Conservation (phyloP, 1,284 basidiomycete species). For the Mycosarcoma maydis region DNA sequence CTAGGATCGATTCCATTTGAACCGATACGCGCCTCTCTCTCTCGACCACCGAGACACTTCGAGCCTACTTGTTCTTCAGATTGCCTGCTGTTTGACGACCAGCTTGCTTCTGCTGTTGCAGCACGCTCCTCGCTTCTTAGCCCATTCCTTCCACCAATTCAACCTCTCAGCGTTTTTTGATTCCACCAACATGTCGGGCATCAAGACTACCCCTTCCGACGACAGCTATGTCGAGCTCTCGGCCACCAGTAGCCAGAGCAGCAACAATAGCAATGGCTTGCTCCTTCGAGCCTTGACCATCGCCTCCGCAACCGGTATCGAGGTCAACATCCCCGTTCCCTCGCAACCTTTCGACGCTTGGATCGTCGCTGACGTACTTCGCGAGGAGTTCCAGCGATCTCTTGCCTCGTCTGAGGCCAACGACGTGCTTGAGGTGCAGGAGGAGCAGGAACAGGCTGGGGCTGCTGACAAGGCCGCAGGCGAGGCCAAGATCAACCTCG, state of each 20-base stretch:
- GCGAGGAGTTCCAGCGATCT: constrained; percentile 57
- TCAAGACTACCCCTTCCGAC: constrained; percentile 45
- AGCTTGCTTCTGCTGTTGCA: constrained; percentile 31
- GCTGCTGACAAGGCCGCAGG: constrained; percentile 33
- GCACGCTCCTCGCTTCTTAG: not conserved
- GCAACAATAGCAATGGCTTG: constrained; percentile 37
- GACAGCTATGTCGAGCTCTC: constrained; percentile 49
- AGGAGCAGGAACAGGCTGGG: constrained; percentile 56
- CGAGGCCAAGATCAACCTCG: constrained; percentile 54
- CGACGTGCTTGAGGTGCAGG: constrained; percentile 46
- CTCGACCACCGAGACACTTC: constrained; percentile 8
- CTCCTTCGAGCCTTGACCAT: constrained; percentile 41
- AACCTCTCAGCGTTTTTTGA: no score
- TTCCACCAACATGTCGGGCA: constrained; percentile 22
- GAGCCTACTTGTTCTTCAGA: constrained; percentile 12
- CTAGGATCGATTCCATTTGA: not conserved
- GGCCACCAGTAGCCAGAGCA: constrained; percentile 42
- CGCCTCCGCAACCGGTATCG: constrained; percentile 29
- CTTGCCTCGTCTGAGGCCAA: constrained; percentile 52
- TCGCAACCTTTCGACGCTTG: constrained; percentile 58
- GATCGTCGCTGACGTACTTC: constrained; percentile 57
- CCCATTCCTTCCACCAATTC: not conserved
- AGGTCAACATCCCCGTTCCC: constrained; percentile 56
- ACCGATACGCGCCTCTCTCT: not conserved
- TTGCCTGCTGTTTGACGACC: constrained; percentile 44